Evolutionary conservation across 345 rosid species (phyloP).

Genomic region (Rubroshorea leprosula): DNA sequence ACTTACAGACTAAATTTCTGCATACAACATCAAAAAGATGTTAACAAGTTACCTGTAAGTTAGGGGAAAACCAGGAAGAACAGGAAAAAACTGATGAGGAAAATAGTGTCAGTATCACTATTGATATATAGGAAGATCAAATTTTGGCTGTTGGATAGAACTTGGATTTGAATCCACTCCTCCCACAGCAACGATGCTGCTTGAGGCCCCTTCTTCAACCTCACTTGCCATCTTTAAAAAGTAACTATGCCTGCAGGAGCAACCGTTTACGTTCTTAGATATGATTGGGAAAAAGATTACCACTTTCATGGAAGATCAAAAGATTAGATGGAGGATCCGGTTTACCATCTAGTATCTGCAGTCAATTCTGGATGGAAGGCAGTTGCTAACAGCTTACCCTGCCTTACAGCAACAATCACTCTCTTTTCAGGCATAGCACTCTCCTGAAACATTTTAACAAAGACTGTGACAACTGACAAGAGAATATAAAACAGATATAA

Average conservation of each 20-base stretch:
- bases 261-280: slow-evolving; percentile 3
- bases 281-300: slow-evolving; percentile 6
- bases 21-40: no score
- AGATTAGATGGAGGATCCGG: slow-evolving; percentile 1
- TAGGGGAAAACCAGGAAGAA: no score
- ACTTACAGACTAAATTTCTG: no score
- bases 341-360: slow-evolving; percentile 85
- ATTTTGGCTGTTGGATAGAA: no score
- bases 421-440: slow-evolving; percentile 51
- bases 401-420: slow-evolving; percentile 83
- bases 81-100: no score
- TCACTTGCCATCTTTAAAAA: slow-evolving; percentile 74
- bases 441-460: slow-evolving; percentile 38
- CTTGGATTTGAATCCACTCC: slow-evolving; percentile 31
- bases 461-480: neutral
- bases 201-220: slow-evolving; percentile 47
- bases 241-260: slow-evolving; percentile 69
- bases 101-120: slow-evolving; percentile 5
- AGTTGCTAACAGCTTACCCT: slow-evolving; percentile 76
- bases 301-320: neutral
- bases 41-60: no score
- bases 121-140: slow-evolving; percentile 9
- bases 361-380: slow-evolving; percentile 98
- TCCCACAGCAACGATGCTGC: slow-evolving; percentile 37
- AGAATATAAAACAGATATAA: slow-evolving; percentile 3